Conservation (phyloP, 1,284 basidiomycete genomes). For the Ustilago lituana region DNA sequence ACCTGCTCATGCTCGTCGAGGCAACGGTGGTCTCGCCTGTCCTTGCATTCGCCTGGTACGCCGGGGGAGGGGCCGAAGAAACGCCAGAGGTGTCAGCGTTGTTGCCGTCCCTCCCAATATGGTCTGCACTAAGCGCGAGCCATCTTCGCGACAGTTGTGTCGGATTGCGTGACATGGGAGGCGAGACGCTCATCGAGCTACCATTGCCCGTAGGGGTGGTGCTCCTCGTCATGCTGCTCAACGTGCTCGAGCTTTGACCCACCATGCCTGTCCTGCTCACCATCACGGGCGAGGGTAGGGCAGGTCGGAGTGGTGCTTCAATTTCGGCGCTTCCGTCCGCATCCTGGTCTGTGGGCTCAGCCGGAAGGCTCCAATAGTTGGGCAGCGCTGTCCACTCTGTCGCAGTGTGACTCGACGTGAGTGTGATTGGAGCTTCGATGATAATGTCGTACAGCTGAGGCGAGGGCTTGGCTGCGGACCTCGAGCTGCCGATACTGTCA, state of each 20-base stretch:
- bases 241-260: slow-evolving; percentile 2
- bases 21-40: slow-evolving; percentile 36
- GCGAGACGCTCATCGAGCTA: slow-evolving; percentile 10
- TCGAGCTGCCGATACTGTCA: slow-evolving; percentile 1
- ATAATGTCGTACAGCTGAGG: slow-evolving; percentile 80
- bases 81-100: neutral
- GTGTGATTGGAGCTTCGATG: slow-evolving; percentile 80
- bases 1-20: slow-evolving; percentile 23
- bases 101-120: slow-evolving; percentile 15
- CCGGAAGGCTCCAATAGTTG: slow-evolving; percentile 56
- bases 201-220: slow-evolving; percentile 4
- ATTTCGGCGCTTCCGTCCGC: slow-evolving; percentile 1
- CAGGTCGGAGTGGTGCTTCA: slow-evolving; percentile 23
- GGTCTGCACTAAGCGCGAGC: slow-evolving; percentile 47
- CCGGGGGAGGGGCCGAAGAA: slow-evolving; percentile 32
- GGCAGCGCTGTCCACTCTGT: slow-evolving; percentile 62
- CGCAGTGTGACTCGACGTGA: slow-evolving; percentile 59
- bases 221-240: neutral
- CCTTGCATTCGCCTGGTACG: slow-evolving; percentile 36
- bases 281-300: slow-evolving; percentile 30
- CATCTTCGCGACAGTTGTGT: slow-evolving; percentile 44
- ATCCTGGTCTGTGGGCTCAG: slow-evolving; percentile 20
- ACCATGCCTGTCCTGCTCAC: slow-evolving; percentile 24
- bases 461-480: slow-evolving; percentile 7
- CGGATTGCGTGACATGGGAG: slow-evolving; percentile 29